Conservation (phyloP, 1,284 basidiomycete genomes). For the Ustilago trichophora region DNA sequence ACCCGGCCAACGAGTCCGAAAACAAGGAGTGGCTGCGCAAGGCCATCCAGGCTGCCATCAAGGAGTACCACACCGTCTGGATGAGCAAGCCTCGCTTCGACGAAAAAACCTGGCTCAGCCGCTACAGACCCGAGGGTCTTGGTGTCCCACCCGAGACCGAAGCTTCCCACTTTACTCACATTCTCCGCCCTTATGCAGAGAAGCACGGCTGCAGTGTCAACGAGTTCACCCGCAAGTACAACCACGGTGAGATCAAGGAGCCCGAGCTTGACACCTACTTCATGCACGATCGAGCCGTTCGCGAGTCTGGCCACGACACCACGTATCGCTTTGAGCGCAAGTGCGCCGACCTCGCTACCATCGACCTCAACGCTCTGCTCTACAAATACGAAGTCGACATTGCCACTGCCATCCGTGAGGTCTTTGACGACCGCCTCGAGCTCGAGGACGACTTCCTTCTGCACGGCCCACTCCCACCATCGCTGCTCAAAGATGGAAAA, state of each 20-base stretch:
- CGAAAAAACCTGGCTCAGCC: slow-evolving; percentile 88
- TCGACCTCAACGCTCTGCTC: slow-evolving; percentile 86
- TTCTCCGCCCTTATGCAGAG: slow-evolving; percentile 90
- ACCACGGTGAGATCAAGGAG: slow-evolving; percentile 82
- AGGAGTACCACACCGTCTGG: slow-evolving; percentile 98
- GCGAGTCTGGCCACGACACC: slow-evolving; percentile 87
- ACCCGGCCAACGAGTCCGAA: slow-evolving; percentile 79
- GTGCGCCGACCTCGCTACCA: slow-evolving; percentile 92
- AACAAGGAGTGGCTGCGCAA: slow-evolving; percentile 92
- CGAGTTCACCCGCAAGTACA: slow-evolving; percentile 97
- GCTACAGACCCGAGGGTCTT: slow-evolving; percentile 90
- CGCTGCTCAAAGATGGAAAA: slow-evolving; percentile 35
- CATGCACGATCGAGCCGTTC: slow-evolving; percentile 91
- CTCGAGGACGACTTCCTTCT: slow-evolving; percentile 84
- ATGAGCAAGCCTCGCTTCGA: slow-evolving; percentile 91
- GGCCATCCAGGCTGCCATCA: slow-evolving; percentile 94
- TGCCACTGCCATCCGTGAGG: slow-evolving; percentile 80
- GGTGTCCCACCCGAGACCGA: slow-evolving; percentile 99
- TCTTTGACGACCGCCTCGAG: slow-evolving; percentile 89
- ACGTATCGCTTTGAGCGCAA: slow-evolving; percentile 93
- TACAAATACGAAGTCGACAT: slow-evolving; percentile 73
- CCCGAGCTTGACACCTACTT: slow-evolving; percentile 96
- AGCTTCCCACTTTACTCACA: slow-evolving; percentile 95
- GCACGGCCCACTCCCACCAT: slow-evolving; percentile 48
- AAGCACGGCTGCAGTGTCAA: slow-evolving; percentile 94